Percentiles rank a stretch among this genome's conserved stretches.
Conservation (phyloP, 2,329 filamentous ascomycete genomes). For the Aspergillus udagawae region DNA sequence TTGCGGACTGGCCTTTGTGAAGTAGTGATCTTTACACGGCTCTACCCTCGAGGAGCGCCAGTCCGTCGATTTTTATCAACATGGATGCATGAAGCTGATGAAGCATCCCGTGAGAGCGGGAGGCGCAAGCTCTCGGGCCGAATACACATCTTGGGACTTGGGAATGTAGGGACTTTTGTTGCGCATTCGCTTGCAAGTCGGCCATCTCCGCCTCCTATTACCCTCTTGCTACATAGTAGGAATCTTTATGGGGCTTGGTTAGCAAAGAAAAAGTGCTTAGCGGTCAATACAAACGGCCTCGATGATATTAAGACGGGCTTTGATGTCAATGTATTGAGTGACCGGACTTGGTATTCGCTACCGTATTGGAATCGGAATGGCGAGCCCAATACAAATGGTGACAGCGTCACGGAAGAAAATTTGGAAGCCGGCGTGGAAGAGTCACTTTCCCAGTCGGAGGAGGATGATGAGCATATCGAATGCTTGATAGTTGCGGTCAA, state of each 20-base stretch:
- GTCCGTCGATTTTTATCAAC: slow-evolving; percentile 20
- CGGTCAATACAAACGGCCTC: slow-evolving; percentile 36
- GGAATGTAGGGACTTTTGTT: slow-evolving; percentile 76
- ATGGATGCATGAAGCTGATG: slow-evolving; percentile 25
- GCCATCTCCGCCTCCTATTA: slow-evolving; percentile 65
- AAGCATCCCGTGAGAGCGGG: slow-evolving; percentile 15
- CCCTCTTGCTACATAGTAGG: slow-evolving; percentile 67
- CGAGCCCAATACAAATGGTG: slow-evolving; percentile 5
- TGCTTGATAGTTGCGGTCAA: slow-evolving; percentile 80
- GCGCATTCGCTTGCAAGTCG: slow-evolving; percentile 66
- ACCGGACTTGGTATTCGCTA: slow-evolving; percentile 30
- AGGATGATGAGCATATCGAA: slow-evolving; percentile 53
- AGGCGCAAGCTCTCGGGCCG: slow-evolving; percentile 39
- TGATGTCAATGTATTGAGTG: slow-evolving; percentile 39
- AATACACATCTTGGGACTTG: slow-evolving; percentile 74
- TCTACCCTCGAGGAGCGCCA: neutral
- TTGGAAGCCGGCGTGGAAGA: slow-evolving; percentile 5
- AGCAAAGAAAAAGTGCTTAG: slow-evolving; percentile 27
- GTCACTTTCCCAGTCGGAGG: slow-evolving; percentile 8
- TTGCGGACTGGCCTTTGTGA: slow-evolving; percentile 24
- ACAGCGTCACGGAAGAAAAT: slow-evolving; percentile 7
- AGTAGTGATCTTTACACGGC: slow-evolving; percentile 6
- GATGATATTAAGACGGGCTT: slow-evolving; percentile 42
- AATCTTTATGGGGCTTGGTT: slow-evolving; percentile 34
- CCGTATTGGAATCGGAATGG: slow-evolving; percentile 19